Conservation (phyloP, 768 basidiomycete genomes). For the Asterophora parasitica region DNA sequence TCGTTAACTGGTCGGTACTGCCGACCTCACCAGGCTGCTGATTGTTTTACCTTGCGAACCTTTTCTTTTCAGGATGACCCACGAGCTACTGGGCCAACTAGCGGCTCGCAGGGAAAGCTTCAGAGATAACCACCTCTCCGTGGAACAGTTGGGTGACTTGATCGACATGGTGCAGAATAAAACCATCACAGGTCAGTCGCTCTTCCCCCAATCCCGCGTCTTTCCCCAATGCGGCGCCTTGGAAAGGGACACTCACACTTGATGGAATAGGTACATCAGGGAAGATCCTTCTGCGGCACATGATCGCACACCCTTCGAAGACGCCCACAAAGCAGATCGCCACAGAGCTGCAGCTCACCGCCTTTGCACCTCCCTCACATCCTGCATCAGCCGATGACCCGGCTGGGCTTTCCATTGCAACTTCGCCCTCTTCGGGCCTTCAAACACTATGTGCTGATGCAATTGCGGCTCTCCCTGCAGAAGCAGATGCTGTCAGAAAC, state of each 20-base stretch:
- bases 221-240: not conserved
- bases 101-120: constrained; percentile 49
- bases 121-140: constrained; percentile 55
- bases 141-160: constrained; percentile 66
- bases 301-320: constrained; percentile 45
- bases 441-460: constrained; percentile 55
- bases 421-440: constrained; percentile 32
- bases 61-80: constrained; percentile 65
- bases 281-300: constrained; percentile 68
- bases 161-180: constrained; percentile 68
- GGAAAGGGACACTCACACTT: constrained; percentile 5
- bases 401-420: constrained; percentile 6
- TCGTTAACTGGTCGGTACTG: constrained; percentile 74
- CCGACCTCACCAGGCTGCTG: not conserved
- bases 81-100: constrained; percentile 82
- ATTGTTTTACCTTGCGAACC: constrained; percentile 4
- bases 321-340: constrained; percentile 40
- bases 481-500: constrained; percentile 56
- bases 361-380: constrained; percentile 23
- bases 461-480: constrained; percentile 60
- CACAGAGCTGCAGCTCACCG: constrained; percentile 41
- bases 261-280: constrained; percentile 62
- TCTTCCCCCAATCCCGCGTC: not conserved
- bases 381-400: constrained; percentile 11
- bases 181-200: constrained; percentile 60